phyloP scores from a whole-genome alignment of 164 flowering plant species.

The Magnolia officinalis region DNA sequence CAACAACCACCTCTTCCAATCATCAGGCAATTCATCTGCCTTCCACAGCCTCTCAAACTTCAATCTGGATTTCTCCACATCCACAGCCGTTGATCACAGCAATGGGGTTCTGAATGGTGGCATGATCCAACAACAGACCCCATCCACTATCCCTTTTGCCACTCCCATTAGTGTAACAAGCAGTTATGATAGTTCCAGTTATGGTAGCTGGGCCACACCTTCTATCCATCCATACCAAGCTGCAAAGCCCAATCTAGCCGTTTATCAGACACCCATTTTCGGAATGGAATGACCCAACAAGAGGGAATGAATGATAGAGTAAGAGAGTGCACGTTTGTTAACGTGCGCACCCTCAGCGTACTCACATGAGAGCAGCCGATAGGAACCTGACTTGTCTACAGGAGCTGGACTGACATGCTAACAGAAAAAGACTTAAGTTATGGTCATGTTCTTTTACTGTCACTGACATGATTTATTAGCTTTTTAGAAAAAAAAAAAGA shows the following conservation, averaged over 20 bases:
- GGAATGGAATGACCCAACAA: conserved; percentile 51
- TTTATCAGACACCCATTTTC: conserved; percentile 69
- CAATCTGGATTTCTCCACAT: conserved; percentile 16
- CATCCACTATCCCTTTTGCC: conserved; percentile 9
- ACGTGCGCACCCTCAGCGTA: not conserved
- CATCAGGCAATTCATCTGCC: conserved; percentile 10
- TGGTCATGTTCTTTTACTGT: conserved; percentile 12
- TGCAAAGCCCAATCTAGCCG: conserved; percentile 47
- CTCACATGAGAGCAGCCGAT: conserved; percentile 10
- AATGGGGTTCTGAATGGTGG: conserved; percentile 22
- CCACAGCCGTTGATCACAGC: conserved; percentile 11
- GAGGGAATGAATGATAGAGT: not conserved
- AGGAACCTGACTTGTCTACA: conserved; percentile 37
- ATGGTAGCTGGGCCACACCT: conserved; percentile 38
- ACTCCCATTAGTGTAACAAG: conserved; percentile 1
- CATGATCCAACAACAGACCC: not conserved
- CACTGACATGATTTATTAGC: conserved; percentile 35
- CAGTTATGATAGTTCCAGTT: conserved; percentile 18
- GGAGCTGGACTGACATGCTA: conserved; percentile 33
- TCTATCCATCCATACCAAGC: conserved; percentile 40
- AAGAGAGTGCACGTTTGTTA: conserved; percentile 7
- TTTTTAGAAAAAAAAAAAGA: conserved; percentile 17
- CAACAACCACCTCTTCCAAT: conserved; percentile 8
- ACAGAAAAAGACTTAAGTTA: conserved; percentile 29
- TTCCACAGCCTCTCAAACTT: conserved; percentile 6